Percentiles rank a stretch among this genome's conserved stretches.
These are phyloP conservation scores for Phytophthora sansomeana DNA, from an alignment of 352 stramenopile genomes.

Conservation along the genomic window DNA sequence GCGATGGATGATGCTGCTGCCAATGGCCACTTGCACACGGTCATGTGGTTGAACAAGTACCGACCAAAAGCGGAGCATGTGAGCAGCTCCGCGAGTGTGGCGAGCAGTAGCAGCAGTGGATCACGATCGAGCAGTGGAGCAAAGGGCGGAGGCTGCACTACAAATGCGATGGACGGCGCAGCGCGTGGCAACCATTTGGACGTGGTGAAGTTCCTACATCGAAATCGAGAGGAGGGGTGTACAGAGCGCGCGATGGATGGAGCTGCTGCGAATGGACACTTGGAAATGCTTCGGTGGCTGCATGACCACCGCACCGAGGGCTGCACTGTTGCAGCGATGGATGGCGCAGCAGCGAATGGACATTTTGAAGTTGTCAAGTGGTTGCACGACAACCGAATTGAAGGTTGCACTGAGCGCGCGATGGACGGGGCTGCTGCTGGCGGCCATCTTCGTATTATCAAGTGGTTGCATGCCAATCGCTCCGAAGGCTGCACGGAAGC, in stretches of 20 bases:
- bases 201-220: slow-evolving; percentile 50
- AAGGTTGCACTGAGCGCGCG: slow-evolving; percentile 39
- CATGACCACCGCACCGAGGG: slow-evolving; percentile 39
- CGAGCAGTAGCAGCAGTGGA: slow-evolving; percentile 26
- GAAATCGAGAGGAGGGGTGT: slow-evolving; percentile 43
- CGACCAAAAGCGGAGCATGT: slow-evolving; percentile 16
- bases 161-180: slow-evolving; percentile 42
- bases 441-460: slow-evolving; percentile 38
- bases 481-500: slow-evolving; percentile 41
- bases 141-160: slow-evolving; percentile 36
- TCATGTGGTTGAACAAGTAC: slow-evolving; percentile 47
- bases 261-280: slow-evolving; percentile 36
- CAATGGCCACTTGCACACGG: slow-evolving; percentile 40
- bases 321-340: slow-evolving; percentile 37
- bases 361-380: slow-evolving; percentile 46
- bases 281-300: slow-evolving; percentile 45
- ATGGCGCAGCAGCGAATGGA: slow-evolving; percentile 37
- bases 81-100: slow-evolving; percentile 16
- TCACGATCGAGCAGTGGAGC: slow-evolving; percentile 16
- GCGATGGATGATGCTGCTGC: slow-evolving; percentile 51
- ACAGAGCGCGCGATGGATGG: slow-evolving; percentile 40
- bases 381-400: slow-evolving; percentile 37
- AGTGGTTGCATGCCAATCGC: slow-evolving; percentile 43
- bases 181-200: slow-evolving; percentile 35
- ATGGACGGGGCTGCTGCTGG: slow-evolving; percentile 41